Evolutionary conservation across 257 asterid genomes (phyloP), one percentile per base, ranked within the genome.

Genomic region (Capsicum baccatum): DNA sequence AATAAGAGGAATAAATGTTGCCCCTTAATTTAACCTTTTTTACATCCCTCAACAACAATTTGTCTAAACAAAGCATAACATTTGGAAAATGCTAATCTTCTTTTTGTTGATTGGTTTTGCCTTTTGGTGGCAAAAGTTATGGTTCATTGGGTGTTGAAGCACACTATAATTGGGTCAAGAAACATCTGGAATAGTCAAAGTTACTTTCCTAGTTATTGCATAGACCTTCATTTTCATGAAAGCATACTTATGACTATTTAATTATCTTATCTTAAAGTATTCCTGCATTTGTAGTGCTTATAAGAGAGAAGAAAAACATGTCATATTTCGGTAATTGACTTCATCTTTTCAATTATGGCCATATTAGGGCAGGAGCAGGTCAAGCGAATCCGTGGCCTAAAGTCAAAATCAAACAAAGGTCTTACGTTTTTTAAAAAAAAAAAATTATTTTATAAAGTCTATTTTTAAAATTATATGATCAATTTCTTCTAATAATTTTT

Each of bases 21-120:
- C 26, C 6, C 39, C 47, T 74, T 59, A 59, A 59, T 57, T 57
- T 57, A 1, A 76, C 37, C 26, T 78, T 52, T 48, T 7, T 42
- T 33, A 3, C 48, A 6, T 4, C 79, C 16, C 19, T 11, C 33
- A 7, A 59, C 66, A 4, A n/a, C 11, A 52, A 55, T 63, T 79
- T 78, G 62, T 79, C 80, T 42, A 79, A 35, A 63, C 37, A 84
- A 78, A 84, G 70, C 57, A 63, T 50, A 84, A 33, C 70, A 84
- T n/a, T 63, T 42, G 35, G 39, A 17, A 66, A 67, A 64, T 58
- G 6, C 8, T 80, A 9, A 39, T 66, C 19, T 63, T 63, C 33
- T 69, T 69, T 69, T 37, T 52, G 69, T 79, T 37, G 47, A 42
- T 64, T 39, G 33, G 84, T 42, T 50, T 66, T 21, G 26, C 11